Evolutionary conservation across 1,139 yeast genomes (phyloP).

Genomic region (Oligophagozyma castellii): DNA sequence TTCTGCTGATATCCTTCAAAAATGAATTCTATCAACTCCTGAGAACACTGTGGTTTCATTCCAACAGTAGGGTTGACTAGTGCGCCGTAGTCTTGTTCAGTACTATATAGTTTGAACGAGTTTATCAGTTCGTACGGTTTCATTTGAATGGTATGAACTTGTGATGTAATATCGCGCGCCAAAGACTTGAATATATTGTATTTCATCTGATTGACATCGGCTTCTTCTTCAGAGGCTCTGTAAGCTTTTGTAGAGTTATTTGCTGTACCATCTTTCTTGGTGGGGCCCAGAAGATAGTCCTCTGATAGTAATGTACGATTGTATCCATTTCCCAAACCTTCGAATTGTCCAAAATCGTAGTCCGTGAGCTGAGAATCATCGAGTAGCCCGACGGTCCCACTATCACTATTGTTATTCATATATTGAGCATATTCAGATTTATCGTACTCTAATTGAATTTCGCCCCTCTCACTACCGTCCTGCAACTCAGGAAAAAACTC

Average conservation of each 20-base stretch:
- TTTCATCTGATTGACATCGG: slow-evolving; percentile 14
- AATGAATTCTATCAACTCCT: slow-evolving; percentile 20
- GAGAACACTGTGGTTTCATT: slow-evolving; percentile 18
- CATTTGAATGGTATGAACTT: slow-evolving; percentile 11
- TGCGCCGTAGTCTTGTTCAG: slow-evolving; percentile 17
- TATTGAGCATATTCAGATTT: slow-evolving; percentile 19
- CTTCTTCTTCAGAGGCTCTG: slow-evolving; percentile 10
- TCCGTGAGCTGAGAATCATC: slow-evolving; percentile 8
- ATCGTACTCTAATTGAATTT: slow-evolving; percentile 19
- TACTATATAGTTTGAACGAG: slow-evolving; percentile 16
- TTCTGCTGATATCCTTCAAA: slow-evolving; percentile 16
- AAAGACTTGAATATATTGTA: slow-evolving; percentile 19
- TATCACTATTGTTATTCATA: slow-evolving; percentile 2
- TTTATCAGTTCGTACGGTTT: slow-evolving; percentile 15
- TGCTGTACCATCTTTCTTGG: slow-evolving; percentile 3
- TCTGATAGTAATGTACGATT: slow-evolving; percentile 17
- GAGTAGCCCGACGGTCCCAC: slow-evolving; percentile 8
- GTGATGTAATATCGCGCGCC: slow-evolving; percentile 10
- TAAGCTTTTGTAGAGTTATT: slow-evolving; percentile 3
- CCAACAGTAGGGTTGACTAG: slow-evolving; percentile 20
- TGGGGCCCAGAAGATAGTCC: slow-evolving; percentile 21
- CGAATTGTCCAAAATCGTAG: slow-evolving; percentile 20
- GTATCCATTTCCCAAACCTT: slow-evolving; percentile 25
- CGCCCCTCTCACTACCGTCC: slow-evolving; percentile 22
- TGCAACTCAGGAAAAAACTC: slow-evolving; percentile 19